A percentile compares a stretch with the other conserved stretches of the same genome.
Conservation (phyloP, 176 grass and related monocot species). For the Avena atlantica region DNA sequence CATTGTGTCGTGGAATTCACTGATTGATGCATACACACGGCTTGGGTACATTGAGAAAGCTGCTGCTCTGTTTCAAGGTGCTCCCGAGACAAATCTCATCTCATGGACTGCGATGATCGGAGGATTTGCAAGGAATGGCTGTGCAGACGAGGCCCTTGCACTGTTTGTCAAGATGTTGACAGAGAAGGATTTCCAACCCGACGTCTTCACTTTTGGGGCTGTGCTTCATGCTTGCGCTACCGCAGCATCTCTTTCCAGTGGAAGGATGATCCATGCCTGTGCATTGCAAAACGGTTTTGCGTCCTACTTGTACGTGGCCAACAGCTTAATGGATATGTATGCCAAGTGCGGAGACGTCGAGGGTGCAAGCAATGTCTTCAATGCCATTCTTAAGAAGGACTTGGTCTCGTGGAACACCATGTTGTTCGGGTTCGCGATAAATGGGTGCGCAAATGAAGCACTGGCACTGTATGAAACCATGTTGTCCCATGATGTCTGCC, state of each 20-base stretch:
- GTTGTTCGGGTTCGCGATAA: constrained; percentile 59
- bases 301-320: constrained; percentile 61
- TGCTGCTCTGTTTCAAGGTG: constrained; percentile 43
- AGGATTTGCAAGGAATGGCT: constrained; percentile 57
- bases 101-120: constrained; percentile 73
- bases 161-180: constrained; percentile 57
- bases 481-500: constrained; percentile 31
- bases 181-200: constrained; percentile 38
- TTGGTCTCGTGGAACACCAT: constrained; percentile 75
- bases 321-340: constrained; percentile 79
- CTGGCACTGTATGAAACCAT: constrained; percentile 47
- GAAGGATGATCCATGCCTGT: constrained; percentile 60
- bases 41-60: constrained; percentile 51
- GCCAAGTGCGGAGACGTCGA: constrained; percentile 63
- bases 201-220: constrained; percentile 64
- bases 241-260: constrained; percentile 34
- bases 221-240: constrained; percentile 60
- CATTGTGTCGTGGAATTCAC: constrained; percentile 62
- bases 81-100: constrained; percentile 58
- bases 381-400: constrained; percentile 40
- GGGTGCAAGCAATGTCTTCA: constrained; percentile 43
- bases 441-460: constrained; percentile 49
- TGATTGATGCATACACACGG: constrained; percentile 64
- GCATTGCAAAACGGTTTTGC: constrained; percentile 45
- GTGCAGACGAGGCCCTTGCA: constrained; percentile 44